phyloP scores from a whole-genome alignment of 2,329 filamentous ascomycete species.

The Stagonosporopsis rhizophila region DNA sequence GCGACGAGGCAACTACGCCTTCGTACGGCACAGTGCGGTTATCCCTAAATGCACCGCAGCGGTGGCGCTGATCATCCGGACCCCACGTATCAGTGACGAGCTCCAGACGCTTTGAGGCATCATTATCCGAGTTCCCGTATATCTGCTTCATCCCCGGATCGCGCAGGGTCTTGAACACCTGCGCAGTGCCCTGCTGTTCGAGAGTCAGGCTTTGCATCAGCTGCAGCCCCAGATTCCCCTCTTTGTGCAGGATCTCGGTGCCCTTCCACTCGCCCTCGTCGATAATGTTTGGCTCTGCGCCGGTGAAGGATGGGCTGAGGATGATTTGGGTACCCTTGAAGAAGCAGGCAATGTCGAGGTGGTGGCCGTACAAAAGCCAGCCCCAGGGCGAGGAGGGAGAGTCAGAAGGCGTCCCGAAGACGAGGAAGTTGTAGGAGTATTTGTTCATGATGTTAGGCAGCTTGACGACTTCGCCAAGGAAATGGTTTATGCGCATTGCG shows the following conservation, averaged over 20 bases:
- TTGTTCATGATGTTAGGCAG: slow-evolving; percentile 72
- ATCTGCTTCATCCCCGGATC: slow-evolving; percentile 69
- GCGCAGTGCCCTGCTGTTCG: slow-evolving; percentile 58
- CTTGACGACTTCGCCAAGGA: slow-evolving; percentile 72
- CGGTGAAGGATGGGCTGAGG: slow-evolving; percentile 77
- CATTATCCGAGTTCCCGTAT: slow-evolving; percentile 35
- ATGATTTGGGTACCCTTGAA: slow-evolving; percentile 70
- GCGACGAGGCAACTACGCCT: slow-evolving; percentile 64
- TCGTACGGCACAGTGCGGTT: slow-evolving; percentile 78
- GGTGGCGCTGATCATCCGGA: slow-evolving; percentile 78
- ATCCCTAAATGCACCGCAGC: slow-evolving; percentile 80
- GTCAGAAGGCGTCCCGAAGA: slow-evolving; percentile 70
- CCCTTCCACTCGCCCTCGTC: slow-evolving; percentile 69
- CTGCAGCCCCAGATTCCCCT: slow-evolving; percentile 69
- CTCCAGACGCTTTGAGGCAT: slow-evolving; percentile 44
- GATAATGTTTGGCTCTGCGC: slow-evolving; percentile 79
- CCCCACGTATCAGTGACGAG: slow-evolving; percentile 71
- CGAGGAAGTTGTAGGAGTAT: slow-evolving; percentile 76
- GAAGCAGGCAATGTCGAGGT: slow-evolving; percentile 76
- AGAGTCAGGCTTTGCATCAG: slow-evolving; percentile 70
- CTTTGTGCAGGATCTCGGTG: slow-evolving; percentile 69
- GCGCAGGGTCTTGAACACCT: slow-evolving; percentile 65
- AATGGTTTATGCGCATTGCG: slow-evolving; percentile 78
- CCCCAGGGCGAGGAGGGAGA: slow-evolving; percentile 67
- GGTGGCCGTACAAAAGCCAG: slow-evolving; percentile 78